Percentiles rank a stretch among this genome's conserved stretches.
phyloP scores from a whole-genome alignment of 441 rosid genomes.

The Populus hybrid region DNA sequence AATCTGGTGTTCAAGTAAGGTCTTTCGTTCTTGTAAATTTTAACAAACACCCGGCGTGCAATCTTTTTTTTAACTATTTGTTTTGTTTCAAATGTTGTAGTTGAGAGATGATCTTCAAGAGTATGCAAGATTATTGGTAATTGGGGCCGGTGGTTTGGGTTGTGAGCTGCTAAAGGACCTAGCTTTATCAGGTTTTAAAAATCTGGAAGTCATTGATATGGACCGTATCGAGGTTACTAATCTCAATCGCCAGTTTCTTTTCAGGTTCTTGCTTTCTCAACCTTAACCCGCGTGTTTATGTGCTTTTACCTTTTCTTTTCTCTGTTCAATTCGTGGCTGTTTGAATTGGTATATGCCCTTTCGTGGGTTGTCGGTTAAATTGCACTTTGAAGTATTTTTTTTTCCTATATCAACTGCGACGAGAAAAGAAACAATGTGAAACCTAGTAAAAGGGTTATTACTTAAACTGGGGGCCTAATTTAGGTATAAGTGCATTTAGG shows the following conservation, averaged over 20 bases:
- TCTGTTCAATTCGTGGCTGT: background rate
- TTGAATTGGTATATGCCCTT: too few species aligned
- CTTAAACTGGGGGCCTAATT: background rate
- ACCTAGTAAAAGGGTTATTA: background rate
- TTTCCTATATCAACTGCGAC: background rate
- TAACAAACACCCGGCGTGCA: constrained; percentile 14
- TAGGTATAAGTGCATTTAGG: background rate
- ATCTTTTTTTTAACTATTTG: background rate
- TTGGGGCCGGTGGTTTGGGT: constrained; percentile 97
- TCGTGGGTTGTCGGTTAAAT: background rate
- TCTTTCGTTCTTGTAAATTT: constrained; percentile 10
- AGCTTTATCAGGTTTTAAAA: constrained; percentile 82
- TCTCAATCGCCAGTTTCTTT: constrained; percentile 95
- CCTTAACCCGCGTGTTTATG: background rate
- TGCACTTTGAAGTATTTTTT: background rate
- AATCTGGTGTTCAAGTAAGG: constrained; percentile 64
- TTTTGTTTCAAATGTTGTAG: constrained; percentile 30
- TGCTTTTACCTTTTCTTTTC: background rate
- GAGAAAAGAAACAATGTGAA: background rate
- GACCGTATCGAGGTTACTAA: constrained; percentile 95
- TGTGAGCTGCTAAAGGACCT: constrained; percentile 90
- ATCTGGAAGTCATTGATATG: constrained; percentile 88
- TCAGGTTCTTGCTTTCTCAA: constrained; percentile 51
- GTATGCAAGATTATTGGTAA: constrained; percentile 68
- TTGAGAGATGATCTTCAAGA: constrained; percentile 74